A percentile compares a stretch with the other conserved stretches of the same genome.
phyloP scores from a whole-genome alignment of 805 yeast genomes.

The Kluyveromyces lactis region DNA sequence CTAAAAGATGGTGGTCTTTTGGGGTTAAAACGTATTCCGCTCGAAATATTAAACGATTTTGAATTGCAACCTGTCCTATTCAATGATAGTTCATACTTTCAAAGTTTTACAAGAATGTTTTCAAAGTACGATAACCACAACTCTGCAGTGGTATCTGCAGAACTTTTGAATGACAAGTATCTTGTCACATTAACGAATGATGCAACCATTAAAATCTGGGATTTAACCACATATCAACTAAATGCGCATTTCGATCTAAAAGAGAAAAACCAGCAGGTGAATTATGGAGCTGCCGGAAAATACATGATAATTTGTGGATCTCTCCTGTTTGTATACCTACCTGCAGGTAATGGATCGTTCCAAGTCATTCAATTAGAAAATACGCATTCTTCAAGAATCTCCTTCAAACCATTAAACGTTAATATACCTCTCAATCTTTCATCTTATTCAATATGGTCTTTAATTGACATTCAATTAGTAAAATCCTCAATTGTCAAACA shows the following conservation, averaged over 20 bases:
- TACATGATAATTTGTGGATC: conserved; percentile 29
- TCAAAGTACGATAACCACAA: conserved; percentile 7
- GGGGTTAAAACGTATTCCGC: conserved; percentile 33
- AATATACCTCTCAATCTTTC: conserved; percentile 21
- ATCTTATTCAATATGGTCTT: conserved; percentile 25
- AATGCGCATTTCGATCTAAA: conserved; percentile 9
- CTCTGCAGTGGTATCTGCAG: conserved; percentile 19
- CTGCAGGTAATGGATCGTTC: conserved; percentile 37
- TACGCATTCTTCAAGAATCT: conserved; percentile 10
- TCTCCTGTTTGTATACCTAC: conserved; percentile 32
- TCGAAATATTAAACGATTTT: conserved; percentile 9
- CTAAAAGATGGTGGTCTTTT: conserved; percentile 73
- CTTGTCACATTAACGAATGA: conserved; percentile 22
- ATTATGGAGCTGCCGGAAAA: conserved; percentile 26
- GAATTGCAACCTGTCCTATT: conserved; percentile 40
- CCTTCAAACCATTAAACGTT: conserved; percentile 7
- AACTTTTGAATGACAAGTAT: conserved; percentile 12
- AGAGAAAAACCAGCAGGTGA: conserved; percentile 10
- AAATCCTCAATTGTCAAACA: conserved; percentile 18
- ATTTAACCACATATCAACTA: conserved; percentile 18
- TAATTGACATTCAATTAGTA: conserved; percentile 22
- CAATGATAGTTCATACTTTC: conserved; percentile 44
- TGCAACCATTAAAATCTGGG: conserved; percentile 26
- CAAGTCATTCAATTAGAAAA: conserved; percentile 31
- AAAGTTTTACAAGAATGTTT: conserved; percentile 27